These are phyloP conservation scores for Dendrobium chrysotoxum DNA, from an alignment of 106 monocot species.

Conservation along the genomic window DNA sequence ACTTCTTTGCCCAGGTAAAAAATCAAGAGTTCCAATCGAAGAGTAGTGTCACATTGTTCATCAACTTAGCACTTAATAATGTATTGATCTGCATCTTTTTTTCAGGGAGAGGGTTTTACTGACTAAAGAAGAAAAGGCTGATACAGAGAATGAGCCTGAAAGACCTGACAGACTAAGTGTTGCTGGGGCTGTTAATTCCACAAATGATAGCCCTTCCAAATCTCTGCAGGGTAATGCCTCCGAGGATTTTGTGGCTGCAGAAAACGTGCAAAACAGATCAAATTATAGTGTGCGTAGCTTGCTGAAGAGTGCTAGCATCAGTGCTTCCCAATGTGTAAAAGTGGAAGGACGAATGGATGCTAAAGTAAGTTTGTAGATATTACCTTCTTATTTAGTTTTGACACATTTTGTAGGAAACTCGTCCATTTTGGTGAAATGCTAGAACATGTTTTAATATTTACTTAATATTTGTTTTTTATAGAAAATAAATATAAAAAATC, in stretches of 20 bases:
- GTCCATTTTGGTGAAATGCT: not conserved
- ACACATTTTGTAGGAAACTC: not conserved
- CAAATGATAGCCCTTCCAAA: constrained; percentile 22
- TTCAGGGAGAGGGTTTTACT: constrained; percentile 61
- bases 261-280: constrained; percentile 38
- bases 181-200: constrained; percentile 18
- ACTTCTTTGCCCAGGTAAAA: constrained; percentile 73
- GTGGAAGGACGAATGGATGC: constrained; percentile 27
- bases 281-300: constrained; percentile 59
- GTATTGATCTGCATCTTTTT: not conserved
- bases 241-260: constrained; percentile 19
- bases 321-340: constrained; percentile 65
- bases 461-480: no score
- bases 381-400: not conserved
- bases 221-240: constrained; percentile 29
- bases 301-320: constrained; percentile 83
- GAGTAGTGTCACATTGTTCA: not conserved
- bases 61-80: not conserved
- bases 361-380: not conserved
- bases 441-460: not conserved
- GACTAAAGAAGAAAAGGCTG: constrained; percentile 29
- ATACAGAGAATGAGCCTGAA: constrained; percentile 28
- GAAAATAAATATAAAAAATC: no score
- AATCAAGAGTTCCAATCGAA: constrained; percentile 6
- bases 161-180: constrained; percentile 22